Conservation (phyloP, 345 rosid species). For the Litchi chinensis region DNA sequence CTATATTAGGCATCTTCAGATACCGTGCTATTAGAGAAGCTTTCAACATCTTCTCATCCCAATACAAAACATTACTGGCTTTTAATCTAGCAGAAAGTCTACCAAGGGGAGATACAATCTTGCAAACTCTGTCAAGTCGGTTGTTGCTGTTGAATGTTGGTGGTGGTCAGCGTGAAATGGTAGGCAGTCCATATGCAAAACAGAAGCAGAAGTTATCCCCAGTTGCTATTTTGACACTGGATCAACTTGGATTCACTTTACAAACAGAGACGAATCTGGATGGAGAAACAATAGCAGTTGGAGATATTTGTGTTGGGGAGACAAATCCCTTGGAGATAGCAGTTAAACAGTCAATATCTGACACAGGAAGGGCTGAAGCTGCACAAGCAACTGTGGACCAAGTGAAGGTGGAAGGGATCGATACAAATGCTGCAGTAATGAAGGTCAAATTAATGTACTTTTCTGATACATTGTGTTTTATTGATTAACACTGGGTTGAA, state of each 20-base stretch:
- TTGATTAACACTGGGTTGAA: not conserved
- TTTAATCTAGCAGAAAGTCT: conserved; percentile 93
- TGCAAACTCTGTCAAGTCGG: conserved; percentile 68
- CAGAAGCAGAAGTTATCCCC: conserved; percentile 55
- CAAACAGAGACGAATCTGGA: conserved; percentile 48
- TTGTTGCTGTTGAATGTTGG: conserved; percentile 50
- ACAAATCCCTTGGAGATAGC: conserved; percentile 76
- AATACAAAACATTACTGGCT: conserved; percentile 74
- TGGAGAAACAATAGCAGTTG: conserved; percentile 41
- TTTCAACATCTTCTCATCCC: conserved; percentile 73
- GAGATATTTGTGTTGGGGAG: conserved; percentile 84
- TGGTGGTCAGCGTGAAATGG: conserved; percentile 32
- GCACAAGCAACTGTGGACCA: conserved; percentile 93
- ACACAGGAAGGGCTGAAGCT: conserved; percentile 80
- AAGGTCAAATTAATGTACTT: conserved; percentile 48
- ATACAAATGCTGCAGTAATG: conserved; percentile 86
- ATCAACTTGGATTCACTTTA: conserved; percentile 62
- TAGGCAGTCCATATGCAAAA: conserved; percentile 45
- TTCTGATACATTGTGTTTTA: conserved; percentile 14
- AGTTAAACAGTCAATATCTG: conserved; percentile 68
- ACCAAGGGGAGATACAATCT: conserved; percentile 80
- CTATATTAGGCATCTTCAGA: conserved; percentile 69
- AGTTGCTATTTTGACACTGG: conserved; percentile 58
- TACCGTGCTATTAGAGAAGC: conserved; percentile 83
- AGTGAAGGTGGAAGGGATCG: conserved; percentile 97